A percentile compares a stretch with the other conserved stretches of the same genome.
phyloP scores from a whole-genome alignment of 495 filamentous ascomycete species.

The Cetradonia linearis region DNA sequence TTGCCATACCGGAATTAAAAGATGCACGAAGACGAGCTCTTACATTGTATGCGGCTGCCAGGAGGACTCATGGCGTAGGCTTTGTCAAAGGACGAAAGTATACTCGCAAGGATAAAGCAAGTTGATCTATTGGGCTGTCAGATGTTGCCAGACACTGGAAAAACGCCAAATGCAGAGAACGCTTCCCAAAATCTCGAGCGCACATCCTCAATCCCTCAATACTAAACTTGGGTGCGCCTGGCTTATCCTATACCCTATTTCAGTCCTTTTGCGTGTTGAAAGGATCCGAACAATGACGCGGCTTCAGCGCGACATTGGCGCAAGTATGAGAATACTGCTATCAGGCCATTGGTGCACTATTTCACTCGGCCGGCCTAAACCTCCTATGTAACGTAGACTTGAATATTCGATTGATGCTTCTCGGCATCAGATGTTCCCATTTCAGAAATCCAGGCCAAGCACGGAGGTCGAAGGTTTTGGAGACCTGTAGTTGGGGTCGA shows the following conservation, averaged over 20 bases:
- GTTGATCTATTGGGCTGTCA: background rate
- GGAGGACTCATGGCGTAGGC: background rate
- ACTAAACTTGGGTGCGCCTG: no score
- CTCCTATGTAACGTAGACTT: background rate
- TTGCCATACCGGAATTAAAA: background rate
- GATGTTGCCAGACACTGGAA: background rate
- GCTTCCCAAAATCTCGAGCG: no score
- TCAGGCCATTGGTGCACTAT: background rate
- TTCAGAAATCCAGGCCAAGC: no score
- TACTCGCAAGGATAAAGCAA: background rate
- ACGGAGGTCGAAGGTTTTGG: no score
- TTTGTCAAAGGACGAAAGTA: background rate
- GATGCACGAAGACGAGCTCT: background rate
- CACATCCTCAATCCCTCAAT: no score
- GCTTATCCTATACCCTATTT: background rate
- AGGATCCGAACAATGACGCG: background rate
- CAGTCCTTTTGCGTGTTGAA: background rate
- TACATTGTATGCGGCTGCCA: background rate
- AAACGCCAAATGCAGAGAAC: background rate
- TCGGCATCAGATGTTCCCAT: background rate
- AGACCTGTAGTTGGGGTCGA: background rate
- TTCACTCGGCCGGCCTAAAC: background rate
- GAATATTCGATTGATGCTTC: background rate
- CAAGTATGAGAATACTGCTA: background rate
- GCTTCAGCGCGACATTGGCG: background rate